Evolutionary conservation across 1,284 basidiomycete species (phyloP).

Genomic region (Chiua sp.): DNA sequence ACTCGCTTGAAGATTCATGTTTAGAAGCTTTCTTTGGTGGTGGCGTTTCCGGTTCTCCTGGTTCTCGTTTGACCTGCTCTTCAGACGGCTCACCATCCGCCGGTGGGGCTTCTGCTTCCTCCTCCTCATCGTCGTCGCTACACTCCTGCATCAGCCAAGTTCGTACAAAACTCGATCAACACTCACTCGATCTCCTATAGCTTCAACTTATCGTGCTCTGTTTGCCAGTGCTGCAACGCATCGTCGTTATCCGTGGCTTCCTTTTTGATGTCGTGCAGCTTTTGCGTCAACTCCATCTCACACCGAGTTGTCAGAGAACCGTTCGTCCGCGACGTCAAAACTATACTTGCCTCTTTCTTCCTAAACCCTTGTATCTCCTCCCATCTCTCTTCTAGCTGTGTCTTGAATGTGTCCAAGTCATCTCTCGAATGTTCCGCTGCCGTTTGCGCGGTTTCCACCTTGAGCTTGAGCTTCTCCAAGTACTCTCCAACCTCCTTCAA

Average conservation of each 20-base stretch:
- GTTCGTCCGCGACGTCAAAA: constrained; percentile 19
- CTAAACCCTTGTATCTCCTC: constrained; percentile 85
- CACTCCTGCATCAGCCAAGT: neutral
- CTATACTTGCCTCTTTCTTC: constrained; percentile 76
- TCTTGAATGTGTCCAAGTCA: constrained; percentile 77
- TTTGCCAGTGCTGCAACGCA: constrained; percentile 70
- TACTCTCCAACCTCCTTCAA: constrained; percentile 65
- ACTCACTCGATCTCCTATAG: constrained; percentile 90
- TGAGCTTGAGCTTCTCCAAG: constrained; percentile 66
- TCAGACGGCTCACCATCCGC: constrained; percentile 32
- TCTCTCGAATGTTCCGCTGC: constrained; percentile 82
- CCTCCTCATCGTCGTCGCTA: constrained; percentile 53
- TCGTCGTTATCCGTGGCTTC: constrained; percentile 67
- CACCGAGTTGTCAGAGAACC: neutral
- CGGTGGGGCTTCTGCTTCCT: constrained; percentile 37
- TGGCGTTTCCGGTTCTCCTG: constrained; percentile 29
- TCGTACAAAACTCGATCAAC: neutral
- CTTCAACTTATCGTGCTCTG: constrained; percentile 76
- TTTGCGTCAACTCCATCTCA: constrained; percentile 82
- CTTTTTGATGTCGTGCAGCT: constrained; percentile 72
- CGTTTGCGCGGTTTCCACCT: constrained; percentile 77
- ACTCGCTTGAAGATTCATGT: constrained; percentile 53
- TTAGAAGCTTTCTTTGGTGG: constrained; percentile 29
- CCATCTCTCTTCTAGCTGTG: constrained; percentile 80
- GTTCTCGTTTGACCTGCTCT: constrained; percentile 45